Percentiles rank a stretch among this genome's conserved stretches.
phyloP scores from a whole-genome alignment of 257 asterid species.

The Penstemon barbatus region DNA sequence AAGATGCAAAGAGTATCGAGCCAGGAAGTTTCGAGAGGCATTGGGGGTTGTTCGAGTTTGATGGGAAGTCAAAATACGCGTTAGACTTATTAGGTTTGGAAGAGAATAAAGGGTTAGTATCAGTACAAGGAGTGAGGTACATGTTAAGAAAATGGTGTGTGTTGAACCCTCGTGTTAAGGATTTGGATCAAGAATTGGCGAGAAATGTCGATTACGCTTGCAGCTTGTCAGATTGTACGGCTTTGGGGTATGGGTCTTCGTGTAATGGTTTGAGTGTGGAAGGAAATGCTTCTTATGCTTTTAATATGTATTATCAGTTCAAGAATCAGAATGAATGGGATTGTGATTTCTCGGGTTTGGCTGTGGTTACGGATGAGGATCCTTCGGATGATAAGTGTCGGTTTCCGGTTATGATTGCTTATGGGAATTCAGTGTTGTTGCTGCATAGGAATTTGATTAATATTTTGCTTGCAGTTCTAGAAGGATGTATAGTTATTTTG shows the following conservation, averaged over 20 bases:
- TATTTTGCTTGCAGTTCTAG: slow-evolving; percentile 59
- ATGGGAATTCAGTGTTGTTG: slow-evolving; percentile 52
- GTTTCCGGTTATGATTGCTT: slow-evolving; percentile 77
- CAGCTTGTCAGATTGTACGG: slow-evolving; percentile 81
- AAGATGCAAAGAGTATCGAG: slow-evolving; percentile 75
- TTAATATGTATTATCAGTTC: slow-evolving; percentile 87
- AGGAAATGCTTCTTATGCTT: slow-evolving; percentile 95
- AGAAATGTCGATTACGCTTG: slow-evolving; percentile 78
- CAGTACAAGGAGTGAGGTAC: slow-evolving; percentile 68
- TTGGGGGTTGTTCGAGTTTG: slow-evolving; percentile 87
- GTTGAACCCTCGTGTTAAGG: slow-evolving; percentile 50
- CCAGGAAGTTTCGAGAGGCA: slow-evolving; percentile 94
- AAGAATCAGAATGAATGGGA: slow-evolving; percentile 79
- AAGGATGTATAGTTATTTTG: slow-evolving; percentile 74
- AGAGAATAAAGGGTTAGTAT: slow-evolving; percentile 44
- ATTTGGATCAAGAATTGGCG: slow-evolving; percentile 44
- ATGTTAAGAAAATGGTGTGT: slow-evolving; percentile 80
- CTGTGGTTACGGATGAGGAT: slow-evolving; percentile 58
- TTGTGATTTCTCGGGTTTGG: slow-evolving; percentile 84
- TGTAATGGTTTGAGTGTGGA: slow-evolving; percentile 59
- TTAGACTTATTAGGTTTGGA: slow-evolving; percentile 53
- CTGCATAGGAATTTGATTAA: slow-evolving; percentile 59
- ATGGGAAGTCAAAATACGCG: slow-evolving; percentile 84
- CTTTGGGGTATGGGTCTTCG: slow-evolving; percentile 85
- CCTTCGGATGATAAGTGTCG: slow-evolving; percentile 68